Evolutionary conservation across 352 stramenopile genomes (phyloP).

Genomic region (Globisporangium cylindrosporum): DNA sequence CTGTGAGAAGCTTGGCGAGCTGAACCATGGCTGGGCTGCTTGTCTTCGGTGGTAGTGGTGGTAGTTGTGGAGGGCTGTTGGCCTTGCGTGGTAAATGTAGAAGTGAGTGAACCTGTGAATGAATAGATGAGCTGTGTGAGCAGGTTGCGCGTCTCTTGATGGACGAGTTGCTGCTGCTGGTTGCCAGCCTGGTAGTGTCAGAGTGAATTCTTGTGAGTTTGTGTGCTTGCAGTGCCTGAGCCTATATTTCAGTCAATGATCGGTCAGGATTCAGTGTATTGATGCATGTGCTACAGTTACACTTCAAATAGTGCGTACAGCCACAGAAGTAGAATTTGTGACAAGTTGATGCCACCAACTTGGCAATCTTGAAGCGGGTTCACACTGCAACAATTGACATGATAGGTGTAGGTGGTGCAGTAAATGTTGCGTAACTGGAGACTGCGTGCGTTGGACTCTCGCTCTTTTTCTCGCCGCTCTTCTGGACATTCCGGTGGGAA

Average conservation of each 20-base stretch:
- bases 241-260: neutral
- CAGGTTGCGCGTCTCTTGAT: neutral
- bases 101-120: neutral
- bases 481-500: neutral
- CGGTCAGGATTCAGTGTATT: neutral
- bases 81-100: neutral
- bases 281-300: neutral
- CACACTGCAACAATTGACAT: neutral
- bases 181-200: neutral
- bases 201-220: neutral
- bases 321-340: neutral
- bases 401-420: neutral
- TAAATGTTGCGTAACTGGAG: neutral
- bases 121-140: neutral
- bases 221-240: neutral
- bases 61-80: neutral
- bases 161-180: neutral
- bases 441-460: neutral
- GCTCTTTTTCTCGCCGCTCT: neutral
- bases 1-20: neutral
- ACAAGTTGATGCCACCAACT: neutral
- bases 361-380: neutral
- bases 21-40: neutral
- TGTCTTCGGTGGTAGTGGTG: neutral
- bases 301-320: neutral